Evolutionary conservation across 1,139 yeast genomes (phyloP), one percentile per base, ranked within the genome.

Genomic region (Starmera stellimalicola): DNA sequence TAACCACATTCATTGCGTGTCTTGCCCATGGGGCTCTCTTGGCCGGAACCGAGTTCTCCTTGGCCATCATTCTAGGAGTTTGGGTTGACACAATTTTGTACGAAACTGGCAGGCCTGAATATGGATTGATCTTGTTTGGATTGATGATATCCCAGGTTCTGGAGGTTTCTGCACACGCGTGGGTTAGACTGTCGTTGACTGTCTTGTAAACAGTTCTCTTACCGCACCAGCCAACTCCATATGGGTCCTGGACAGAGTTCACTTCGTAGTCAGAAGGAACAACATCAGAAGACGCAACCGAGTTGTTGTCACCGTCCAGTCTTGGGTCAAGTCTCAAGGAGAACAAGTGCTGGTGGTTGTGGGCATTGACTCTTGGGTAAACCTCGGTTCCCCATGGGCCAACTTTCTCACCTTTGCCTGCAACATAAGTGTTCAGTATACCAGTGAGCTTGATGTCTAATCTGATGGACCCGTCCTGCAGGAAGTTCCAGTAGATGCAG

Each of bases 21-120:
- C 68, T 70, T 26, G 88, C 83, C 83, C 87, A 81, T 38, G 83
- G 83, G 32, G 91, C 91, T 63, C 93, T 75, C 62, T 80, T 80
- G 49, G 77, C 66, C 29, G 80, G 88, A 47, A 80, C 63, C 6
- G 88, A 77, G 35, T 84, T 84, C 40, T 70, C 77, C 57, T 78
- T 72, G 22, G 91, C 85, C 54, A 79, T 66, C 43, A 79, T 66
- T 42, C 79, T 77, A 16, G 91, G 77, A 47, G 82, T 70, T 63
- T 77, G 82, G 18, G 77, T 69, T n/a, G 88, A 79, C 27, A 80
- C 87, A 56, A 81, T 67, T 61, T 81, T 81, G 60, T 77, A 81
- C 31, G 84, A 71, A 30, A 77, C 76, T 31, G 87, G 88, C 56
- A 77, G 77, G 33, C 79, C 78, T 23, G 88, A 80, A 58, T 74